Percentiles rank a stretch among this genome's conserved stretches.
Conservation (phyloP, 1,284 basidiomycete species). For the Trametes pubescens region DNA sequence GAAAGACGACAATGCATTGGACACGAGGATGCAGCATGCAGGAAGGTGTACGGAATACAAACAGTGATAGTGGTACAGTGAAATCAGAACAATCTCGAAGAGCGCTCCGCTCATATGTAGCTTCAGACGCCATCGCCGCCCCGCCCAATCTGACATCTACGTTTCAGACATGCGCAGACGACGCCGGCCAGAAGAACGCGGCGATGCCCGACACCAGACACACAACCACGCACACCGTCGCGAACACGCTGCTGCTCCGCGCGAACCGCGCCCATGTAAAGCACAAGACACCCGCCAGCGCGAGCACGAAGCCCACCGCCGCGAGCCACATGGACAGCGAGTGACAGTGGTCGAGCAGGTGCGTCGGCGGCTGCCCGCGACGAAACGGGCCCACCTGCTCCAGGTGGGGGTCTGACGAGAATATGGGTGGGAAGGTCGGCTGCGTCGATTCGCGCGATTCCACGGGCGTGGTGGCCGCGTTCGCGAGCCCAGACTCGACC, state of each 20-base stretch:
- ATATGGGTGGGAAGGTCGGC: no score
- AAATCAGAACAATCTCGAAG: neutral
- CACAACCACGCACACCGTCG: slow-evolving; percentile 49
- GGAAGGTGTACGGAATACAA: neutral
- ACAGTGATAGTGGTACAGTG: neutral
- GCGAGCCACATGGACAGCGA: slow-evolving; percentile 57
- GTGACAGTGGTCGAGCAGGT: slow-evolving; percentile 58
- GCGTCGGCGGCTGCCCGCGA: slow-evolving; percentile 47
- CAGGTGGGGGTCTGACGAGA: slow-evolving; percentile 50
- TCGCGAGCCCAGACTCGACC: slow-evolving; percentile 24
- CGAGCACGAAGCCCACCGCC: slow-evolving; percentile 59
- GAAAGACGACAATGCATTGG: neutral
- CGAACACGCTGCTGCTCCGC: slow-evolving; percentile 51
- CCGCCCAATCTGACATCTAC: neutral
- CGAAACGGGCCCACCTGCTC: slow-evolving; percentile 50
- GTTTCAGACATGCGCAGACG: slow-evolving; percentile 19
- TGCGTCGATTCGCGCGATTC: neutral
- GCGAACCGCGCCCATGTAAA: slow-evolving; percentile 60
- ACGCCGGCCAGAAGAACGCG: slow-evolving; percentile 33
- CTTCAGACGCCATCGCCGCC: neutral
- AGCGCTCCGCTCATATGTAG: neutral
- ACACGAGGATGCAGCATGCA: neutral
- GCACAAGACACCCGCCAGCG: slow-evolving; percentile 56
- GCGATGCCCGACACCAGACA: slow-evolving; percentile 44
- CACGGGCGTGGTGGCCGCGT: slow-evolving; percentile 13